Conservation (phyloP, 352 stramenopile species). For the Globisporangium recalcitrans region DNA sequence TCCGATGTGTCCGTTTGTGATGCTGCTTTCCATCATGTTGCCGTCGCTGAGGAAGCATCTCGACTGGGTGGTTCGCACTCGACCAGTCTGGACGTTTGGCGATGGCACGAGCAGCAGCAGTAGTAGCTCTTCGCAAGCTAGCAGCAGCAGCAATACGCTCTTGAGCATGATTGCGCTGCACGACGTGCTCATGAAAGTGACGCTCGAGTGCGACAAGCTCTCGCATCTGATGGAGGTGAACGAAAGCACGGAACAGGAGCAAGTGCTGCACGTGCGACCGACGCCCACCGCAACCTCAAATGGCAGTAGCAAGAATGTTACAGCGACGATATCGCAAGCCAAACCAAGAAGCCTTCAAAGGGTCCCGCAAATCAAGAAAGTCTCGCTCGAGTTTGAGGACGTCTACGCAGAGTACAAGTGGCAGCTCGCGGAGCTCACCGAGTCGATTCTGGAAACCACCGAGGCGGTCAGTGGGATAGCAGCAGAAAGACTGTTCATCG, state of each 20-base stretch:
- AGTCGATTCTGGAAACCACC: constrained; percentile 44
- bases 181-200: constrained; percentile 33
- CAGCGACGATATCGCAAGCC: too few species aligned
- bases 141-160: constrained; percentile 1
- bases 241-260: constrained; percentile 31
- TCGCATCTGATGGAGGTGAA: constrained; percentile 42
- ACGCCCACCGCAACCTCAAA: constrained; percentile 1
- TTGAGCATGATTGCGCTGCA: constrained; percentile 45
- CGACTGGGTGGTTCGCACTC: constrained; percentile 36
- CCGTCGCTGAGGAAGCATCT: constrained; percentile 54
- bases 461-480: constrained; percentile 24
- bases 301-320: not conserved
- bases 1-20: constrained; percentile 46
- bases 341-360: not conserved
- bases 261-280: not conserved
- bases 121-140: constrained; percentile 2
- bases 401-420: constrained; percentile 44
- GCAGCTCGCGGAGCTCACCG: constrained; percentile 46
- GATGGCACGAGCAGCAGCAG: not conserved
- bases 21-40: constrained; percentile 55
- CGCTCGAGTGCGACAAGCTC: constrained; percentile 24
- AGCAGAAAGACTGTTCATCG: not conserved
- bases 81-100: constrained; percentile 27
- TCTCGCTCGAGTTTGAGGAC: constrained; percentile 46
- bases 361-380: constrained; percentile 48